Evolutionary conservation across 2,329 filamentous ascomycete species (phyloP).

Genomic region (Drechslera avenae): DNA sequence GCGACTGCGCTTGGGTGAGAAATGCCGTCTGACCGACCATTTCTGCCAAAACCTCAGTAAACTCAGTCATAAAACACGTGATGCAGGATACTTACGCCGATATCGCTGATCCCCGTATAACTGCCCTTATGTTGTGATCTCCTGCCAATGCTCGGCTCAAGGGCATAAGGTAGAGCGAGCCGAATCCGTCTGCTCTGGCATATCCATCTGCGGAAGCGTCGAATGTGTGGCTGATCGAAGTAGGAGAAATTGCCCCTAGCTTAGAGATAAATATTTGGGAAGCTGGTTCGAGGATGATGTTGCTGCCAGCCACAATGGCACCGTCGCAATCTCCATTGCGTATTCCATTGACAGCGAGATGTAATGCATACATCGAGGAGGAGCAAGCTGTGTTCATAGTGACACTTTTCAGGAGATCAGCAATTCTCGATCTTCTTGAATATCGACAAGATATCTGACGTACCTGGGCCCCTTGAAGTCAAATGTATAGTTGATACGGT

Average conservation of each 20-base stretch:
- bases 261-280: slow-evolving; percentile 16
- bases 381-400: slow-evolving; percentile 35
- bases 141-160: neutral
- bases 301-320: slow-evolving; percentile 27
- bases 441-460: neutral
- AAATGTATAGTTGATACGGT: slow-evolving; percentile 38
- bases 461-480: slow-evolving; percentile 30
- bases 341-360: slow-evolving; percentile 25
- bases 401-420: slow-evolving; percentile 14
- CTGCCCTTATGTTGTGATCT: slow-evolving; percentile 1
- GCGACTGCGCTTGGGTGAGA: neutral
- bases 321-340: slow-evolving; percentile 6
- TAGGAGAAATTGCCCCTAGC: slow-evolving; percentile 27
- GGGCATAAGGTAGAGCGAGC: slow-evolving; percentile 23
- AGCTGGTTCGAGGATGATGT: slow-evolving; percentile 21
- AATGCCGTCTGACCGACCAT: slow-evolving; percentile 24
- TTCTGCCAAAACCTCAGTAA: slow-evolving; percentile 7
- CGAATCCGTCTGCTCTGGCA: slow-evolving; percentile 26
- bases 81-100: neutral
- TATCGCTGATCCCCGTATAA: slow-evolving; percentile 4
- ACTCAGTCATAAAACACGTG: neutral
- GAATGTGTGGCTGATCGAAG: slow-evolving; percentile 27
- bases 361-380: slow-evolving; percentile 31
- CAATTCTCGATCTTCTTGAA: neutral
- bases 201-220: slow-evolving; percentile 33